These are phyloP conservation scores for Sutorius eximius DNA, from an alignment of 1,284 basidiomycete species.

Conservation along the genomic window DNA sequence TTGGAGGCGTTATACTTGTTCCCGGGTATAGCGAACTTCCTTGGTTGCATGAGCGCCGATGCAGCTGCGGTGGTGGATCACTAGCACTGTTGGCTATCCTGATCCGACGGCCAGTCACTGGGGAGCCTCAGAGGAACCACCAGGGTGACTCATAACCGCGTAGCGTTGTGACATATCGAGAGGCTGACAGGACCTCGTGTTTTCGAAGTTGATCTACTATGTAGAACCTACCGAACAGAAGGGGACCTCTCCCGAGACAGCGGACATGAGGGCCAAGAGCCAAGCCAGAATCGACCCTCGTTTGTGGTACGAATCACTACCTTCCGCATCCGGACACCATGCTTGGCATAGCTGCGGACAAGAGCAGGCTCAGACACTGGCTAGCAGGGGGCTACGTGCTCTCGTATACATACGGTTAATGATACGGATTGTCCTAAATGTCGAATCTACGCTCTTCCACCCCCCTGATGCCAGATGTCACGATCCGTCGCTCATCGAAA, in stretches of 20 bases:
- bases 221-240: background rate
- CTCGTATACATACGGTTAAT: background rate
- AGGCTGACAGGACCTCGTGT: background rate
- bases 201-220: background rate
- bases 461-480: conserved; percentile 53
- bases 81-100: background rate
- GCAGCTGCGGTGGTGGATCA: background rate
- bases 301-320: conserved; percentile 11
- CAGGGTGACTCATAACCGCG: conserved; percentile 2
- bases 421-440: conserved; percentile 39
- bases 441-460: conserved; percentile 68
- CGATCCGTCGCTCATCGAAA: conserved; percentile 75
- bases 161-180: background rate
- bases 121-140: too few relatives aligned
- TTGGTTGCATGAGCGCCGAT: background rate
- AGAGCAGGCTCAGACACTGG: background rate
- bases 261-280: conserved; percentile 8
- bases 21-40: background rate
- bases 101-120: too few relatives aligned
- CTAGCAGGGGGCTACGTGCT: background rate
- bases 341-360: background rate
- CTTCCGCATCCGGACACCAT: conserved; percentile 13
- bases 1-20: background rate
- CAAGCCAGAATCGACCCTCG: conserved; percentile 4
- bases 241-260: too few relatives aligned